Base-by-base conservation (phyloP, 495 filamentous ascomycete species). In the Talaromyces wortmannii region DNA sequence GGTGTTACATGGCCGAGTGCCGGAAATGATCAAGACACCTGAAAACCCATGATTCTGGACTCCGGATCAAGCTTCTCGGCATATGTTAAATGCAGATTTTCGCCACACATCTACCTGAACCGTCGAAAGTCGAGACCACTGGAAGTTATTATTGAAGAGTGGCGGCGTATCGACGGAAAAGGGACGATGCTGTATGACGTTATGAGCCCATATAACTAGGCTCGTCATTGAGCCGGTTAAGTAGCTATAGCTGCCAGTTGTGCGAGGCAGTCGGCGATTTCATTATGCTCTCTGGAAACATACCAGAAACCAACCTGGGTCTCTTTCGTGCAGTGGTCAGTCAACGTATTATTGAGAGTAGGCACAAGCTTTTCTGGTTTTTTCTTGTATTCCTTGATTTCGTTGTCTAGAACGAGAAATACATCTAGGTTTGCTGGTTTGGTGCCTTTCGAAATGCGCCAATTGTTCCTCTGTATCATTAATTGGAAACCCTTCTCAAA, bases 401-500 rank as follows among this genome's bases (percentile, higher is more conserved):
- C 68, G n/a, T 60, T 59, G 12, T 77, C 57, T 17, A 78, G 56
- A 31, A 58, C 46, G 56, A 76, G 53, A 70, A 76, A 79, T 5
- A 78, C 47, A 55, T 78, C 74, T 43, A 52, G 59, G 45, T 78
- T 78, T 53, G 67, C 70, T 18, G 77, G 71, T 13, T 45, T 33
- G 8, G n/a, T 36, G 0, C 56, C 57, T 4, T n/a, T 45, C 2
- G 31, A 16, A 15, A 58, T 73, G 42, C 52, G 45, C 71, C 73
- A 76, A 36, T 57, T 64, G 30, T 72, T 72, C 45, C 43, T 29
- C 42, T 66, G 18, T 43, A 15, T 15, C 8, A 73, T 71, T 74
- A 0, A 7, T 55, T 45, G 45, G 63, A 2, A 56, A 52, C 48
- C 13, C 10, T 6, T 32, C 43, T 23, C n/a, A 53, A 6, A 52